phyloP scores from a whole-genome alignment of 305 asterid species.

The Fraxinus paxiana region DNA sequence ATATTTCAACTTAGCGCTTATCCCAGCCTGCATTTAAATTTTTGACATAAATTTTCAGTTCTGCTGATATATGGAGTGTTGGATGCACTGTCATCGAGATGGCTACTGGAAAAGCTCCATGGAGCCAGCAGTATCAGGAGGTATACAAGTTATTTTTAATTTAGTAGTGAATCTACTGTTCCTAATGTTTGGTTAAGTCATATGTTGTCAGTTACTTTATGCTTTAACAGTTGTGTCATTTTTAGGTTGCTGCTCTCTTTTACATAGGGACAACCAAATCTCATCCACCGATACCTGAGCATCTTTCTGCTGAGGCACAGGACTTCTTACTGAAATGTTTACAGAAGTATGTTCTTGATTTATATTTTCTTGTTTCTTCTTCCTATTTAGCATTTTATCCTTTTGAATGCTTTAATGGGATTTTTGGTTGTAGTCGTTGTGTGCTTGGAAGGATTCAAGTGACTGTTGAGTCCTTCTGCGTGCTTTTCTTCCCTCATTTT shows the following conservation, averaged over 20 bases:
- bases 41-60: slow-evolving; percentile 22
- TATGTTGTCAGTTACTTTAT: not conserved
- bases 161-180: slow-evolving; percentile 6
- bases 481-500: slow-evolving; percentile 6
- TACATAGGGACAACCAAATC: slow-evolving; percentile 94
- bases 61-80: slow-evolving; percentile 99
- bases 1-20: not conserved
- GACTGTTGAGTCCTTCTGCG: slow-evolving; percentile 6
- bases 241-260: slow-evolving; percentile 93
- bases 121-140: slow-evolving; percentile 99
- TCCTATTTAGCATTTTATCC: slow-evolving; percentile 13
- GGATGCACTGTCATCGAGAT: slow-evolving; percentile 97
- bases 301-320: slow-evolving; percentile 84
- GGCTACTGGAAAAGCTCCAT: slow-evolving; percentile 99
- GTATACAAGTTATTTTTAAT: slow-evolving; percentile 31
- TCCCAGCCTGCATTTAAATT: not conserved
- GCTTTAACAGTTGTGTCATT: slow-evolving; percentile 23
- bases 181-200: not conserved
- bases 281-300: slow-evolving; percentile 97
- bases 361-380: slow-evolving; percentile 8
- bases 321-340: slow-evolving; percentile 85
- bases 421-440: not conserved
- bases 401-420: slow-evolving; percentile 11
- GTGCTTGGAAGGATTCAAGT: slow-evolving; percentile 1
- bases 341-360: slow-evolving; percentile 61